Evolutionary conservation across 441 rosid genomes (phyloP), one percentile per base, ranked within the genome.

Genomic region (Flueggea neowawraea): DNA sequence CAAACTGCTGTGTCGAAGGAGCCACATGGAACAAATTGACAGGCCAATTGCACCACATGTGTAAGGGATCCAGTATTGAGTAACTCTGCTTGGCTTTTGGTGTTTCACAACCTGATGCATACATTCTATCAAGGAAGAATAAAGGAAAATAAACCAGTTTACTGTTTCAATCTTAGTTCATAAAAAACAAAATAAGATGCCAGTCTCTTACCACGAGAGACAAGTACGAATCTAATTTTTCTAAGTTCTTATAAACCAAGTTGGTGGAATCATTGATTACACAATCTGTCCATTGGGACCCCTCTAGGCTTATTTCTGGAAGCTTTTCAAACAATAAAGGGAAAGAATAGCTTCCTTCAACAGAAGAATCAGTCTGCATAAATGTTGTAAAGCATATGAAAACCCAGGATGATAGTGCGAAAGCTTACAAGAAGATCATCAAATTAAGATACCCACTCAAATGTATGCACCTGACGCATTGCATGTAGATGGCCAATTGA

Each of bases 31-130:
- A 74, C 83, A 83, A 66, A 80, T 72, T 5, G 92, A 88, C 50
- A 94, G 73, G 36, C 95, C 97, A 82, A 87, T 82, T 51, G 87
- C 92, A 71, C 96, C 92, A 72, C 82, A 89, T 22, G 97, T 76
- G 74, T 94, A 87, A 61, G 67, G 88, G 54, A 89, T 75, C 99
- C 99, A 94, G 68, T 83, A 78, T 62, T 72, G 84, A 54, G 91
- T 82, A 69, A 86, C 65, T 70, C 71, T 87, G 66, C 78, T 80
- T 49, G 99, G 97, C 72, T 87, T 94, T 70, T 73, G 80, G 81
- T 89, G 90, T 71, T 84, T 87, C 62, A 82, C 81, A 62, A 94
- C 89, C 97, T 94, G 66, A 51, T 41, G 39, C 4, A 33, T 3
- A 33, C 39, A 33, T 33, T 33, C 6, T 6, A 33, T 33, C n/a